Evolutionary conservation across 2,329 filamentous ascomycete genomes (phyloP).

Genomic region (Microsporum audouinii): DNA sequence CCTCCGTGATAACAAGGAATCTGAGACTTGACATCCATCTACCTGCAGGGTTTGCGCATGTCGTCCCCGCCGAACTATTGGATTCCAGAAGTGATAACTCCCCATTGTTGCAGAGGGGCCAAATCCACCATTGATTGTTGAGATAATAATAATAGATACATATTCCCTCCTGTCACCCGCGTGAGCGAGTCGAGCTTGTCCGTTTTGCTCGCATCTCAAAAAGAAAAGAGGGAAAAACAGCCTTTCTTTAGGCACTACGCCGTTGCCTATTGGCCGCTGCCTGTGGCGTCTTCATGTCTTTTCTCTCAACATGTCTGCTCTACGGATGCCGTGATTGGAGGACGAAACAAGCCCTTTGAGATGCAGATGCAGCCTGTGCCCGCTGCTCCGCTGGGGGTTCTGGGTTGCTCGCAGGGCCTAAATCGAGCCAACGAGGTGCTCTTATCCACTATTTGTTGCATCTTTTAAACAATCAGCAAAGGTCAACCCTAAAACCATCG

Average conservation of each 20-base stretch:
- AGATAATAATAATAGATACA: background rate
- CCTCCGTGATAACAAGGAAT: conserved; percentile 3
- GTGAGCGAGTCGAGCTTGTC: background rate
- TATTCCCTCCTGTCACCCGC: background rate
- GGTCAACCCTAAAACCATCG: background rate
- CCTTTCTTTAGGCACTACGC: background rate
- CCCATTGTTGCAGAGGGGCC: background rate
- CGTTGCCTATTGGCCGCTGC: background rate
- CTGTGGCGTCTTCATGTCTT: background rate
- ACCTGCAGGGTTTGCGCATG: conserved; percentile 1
- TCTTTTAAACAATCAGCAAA: background rate
- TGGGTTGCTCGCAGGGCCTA: background rate
- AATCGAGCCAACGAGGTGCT: background rate
- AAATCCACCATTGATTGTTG: background rate
- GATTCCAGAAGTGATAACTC: conserved; percentile 2
- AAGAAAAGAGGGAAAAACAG: background rate
- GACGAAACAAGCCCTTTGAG: background rate
- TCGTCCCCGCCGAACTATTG: conserved; percentile 3
- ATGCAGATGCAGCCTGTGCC: background rate
- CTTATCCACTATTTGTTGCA: background rate
- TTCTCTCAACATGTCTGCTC: background rate
- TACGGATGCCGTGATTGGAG: background rate
- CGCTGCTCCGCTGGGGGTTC: background rate
- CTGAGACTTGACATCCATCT: conserved; percentile 1
- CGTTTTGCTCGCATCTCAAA: background rate